Conservation (phyloP, 352 stramenopile species). For the Phytophthora constricta region DNA sequence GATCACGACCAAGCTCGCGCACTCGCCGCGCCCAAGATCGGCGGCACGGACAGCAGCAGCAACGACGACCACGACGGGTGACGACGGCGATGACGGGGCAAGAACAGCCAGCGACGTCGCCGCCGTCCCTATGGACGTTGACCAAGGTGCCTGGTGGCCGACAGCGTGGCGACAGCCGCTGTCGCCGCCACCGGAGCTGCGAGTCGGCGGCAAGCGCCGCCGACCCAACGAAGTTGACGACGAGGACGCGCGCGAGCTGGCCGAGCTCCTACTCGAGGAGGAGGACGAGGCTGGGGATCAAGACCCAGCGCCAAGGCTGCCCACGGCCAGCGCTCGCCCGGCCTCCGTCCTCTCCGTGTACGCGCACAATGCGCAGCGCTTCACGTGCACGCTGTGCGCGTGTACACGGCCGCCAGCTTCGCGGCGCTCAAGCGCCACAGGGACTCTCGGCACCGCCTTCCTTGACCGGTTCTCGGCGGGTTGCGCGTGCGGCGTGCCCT, state of each 20-base stretch:
- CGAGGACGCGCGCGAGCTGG: constrained; percentile 10
- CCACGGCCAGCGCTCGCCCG: constrained; percentile 12
- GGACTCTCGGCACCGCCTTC: constrained; percentile 16
- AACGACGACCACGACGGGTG: neutral
- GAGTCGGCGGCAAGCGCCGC: constrained; percentile 12
- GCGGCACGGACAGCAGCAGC: neutral
- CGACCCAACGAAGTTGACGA: constrained; percentile 12
- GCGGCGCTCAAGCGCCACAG: constrained; percentile 15
- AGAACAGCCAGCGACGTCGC: neutral
- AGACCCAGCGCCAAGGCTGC: constrained; percentile 7
- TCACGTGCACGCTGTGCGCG: constrained; percentile 24
- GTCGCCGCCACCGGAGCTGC: neutral
- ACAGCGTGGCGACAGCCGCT: neutral
- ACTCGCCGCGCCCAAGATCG: neutral
- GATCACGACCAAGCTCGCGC: neutral
- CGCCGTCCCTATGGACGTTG: constrained; percentile 8
- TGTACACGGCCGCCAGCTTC: constrained; percentile 22
- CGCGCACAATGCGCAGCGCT: constrained; percentile 25
- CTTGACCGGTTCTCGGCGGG: constrained; percentile 24
- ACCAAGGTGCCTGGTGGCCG: neutral
- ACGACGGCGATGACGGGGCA: neutral
- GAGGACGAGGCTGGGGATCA: constrained; percentile 8
- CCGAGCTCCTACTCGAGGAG: constrained; percentile 14
- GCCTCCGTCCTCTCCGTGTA: constrained; percentile 19
- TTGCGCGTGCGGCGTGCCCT: constrained; percentile 22